Percentiles rank a stretch among this genome's conserved stretches.
phyloP scores from a whole-genome alignment of 139 green algal genomes.

The Coelastrella sp. region DNA sequence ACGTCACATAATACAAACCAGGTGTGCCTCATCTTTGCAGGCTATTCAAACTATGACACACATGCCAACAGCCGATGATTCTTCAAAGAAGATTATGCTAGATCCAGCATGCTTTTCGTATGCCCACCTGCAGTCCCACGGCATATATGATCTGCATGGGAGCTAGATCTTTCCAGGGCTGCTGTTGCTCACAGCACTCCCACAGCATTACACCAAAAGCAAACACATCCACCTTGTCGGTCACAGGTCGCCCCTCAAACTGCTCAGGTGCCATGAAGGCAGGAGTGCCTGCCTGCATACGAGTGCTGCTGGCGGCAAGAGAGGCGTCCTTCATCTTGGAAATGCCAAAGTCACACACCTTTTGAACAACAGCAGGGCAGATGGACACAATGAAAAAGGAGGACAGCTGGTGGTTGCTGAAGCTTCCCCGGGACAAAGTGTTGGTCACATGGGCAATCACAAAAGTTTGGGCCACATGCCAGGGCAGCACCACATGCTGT shows the following conservation, averaged over 20 bases:
- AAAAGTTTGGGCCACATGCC: no score
- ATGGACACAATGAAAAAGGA: no score
- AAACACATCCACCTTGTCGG: conserved; percentile 67
- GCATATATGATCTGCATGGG: conserved; percentile 72
- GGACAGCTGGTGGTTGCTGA: no score
- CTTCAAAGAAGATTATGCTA: no score
- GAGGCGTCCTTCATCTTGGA: conserved; percentile 32
- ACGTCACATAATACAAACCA: no score
- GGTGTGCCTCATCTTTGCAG: no score
- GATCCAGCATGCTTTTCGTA: no score
- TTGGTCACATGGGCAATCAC: no score
- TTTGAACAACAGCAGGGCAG: background rate
- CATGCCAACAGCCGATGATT: no score
- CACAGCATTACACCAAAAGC: conserved; percentile 81
- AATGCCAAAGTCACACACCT: conserved; percentile 77
- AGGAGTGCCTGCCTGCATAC: conserved; percentile 51
- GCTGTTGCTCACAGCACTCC: conserved; percentile 76
- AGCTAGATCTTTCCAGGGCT: conserved; percentile 73
- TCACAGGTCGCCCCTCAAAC: conserved; percentile 66
- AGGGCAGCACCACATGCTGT: no score
- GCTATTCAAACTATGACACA: no score
- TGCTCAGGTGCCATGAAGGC: conserved; percentile 63
- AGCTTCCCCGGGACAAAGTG: no score
- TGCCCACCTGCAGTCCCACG: conserved; percentile 34
- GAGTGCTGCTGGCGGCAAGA: conserved; percentile 50